Percentiles rank a stretch among this genome's conserved stretches.
These are phyloP conservation scores for Hanseniaspora occidentalis DNA, from an alignment of 805 yeast species.

Conservation along the genomic window DNA sequence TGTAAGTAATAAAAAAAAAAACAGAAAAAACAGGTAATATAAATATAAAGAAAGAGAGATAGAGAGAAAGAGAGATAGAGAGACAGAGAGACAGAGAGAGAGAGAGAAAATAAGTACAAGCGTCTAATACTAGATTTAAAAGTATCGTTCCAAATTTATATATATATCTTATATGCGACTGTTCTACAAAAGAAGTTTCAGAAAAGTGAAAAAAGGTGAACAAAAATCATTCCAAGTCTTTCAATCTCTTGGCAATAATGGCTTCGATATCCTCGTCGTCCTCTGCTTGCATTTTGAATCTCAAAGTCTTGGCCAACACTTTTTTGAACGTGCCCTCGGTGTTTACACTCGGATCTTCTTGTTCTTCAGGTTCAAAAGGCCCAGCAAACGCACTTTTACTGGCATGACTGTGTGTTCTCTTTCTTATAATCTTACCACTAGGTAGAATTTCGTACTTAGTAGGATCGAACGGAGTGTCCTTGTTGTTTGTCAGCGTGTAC, in stretches of 20 bases:
- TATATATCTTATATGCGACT: too few relatives aligned
- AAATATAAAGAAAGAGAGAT: too few relatives aligned
- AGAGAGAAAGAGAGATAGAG: neutral
- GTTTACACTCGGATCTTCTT: conserved; percentile 24
- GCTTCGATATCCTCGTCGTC: conserved; percentile 37
- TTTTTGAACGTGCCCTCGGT: too few relatives aligned
- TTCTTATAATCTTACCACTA: conserved; percentile 53
- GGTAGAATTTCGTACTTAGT: conserved; percentile 49
- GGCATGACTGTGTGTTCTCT: conserved; percentile 4
- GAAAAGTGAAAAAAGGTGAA: neutral
- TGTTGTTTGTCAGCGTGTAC: neutral
- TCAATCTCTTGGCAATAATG: conserved; percentile 38
- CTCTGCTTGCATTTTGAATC: conserved; percentile 21
- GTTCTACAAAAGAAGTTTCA: neutral
- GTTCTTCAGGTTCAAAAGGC: conserved; percentile 12
- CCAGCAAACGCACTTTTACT: conserved; percentile 8
- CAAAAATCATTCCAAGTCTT: conserved; percentile 22
- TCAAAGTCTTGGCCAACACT: conserved; percentile 23
- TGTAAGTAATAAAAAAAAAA: neutral
- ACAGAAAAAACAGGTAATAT: too few relatives aligned
- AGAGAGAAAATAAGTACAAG: too few relatives aligned
- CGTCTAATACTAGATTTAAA: too few relatives aligned
- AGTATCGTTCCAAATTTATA: too few relatives aligned
- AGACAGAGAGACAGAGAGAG: too few relatives aligned
- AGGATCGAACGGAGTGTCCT: conserved; percentile 9